Evolutionary conservation across 352 stramenopile species (phyloP).

Genomic region (Pythium sukuiense): DNA sequence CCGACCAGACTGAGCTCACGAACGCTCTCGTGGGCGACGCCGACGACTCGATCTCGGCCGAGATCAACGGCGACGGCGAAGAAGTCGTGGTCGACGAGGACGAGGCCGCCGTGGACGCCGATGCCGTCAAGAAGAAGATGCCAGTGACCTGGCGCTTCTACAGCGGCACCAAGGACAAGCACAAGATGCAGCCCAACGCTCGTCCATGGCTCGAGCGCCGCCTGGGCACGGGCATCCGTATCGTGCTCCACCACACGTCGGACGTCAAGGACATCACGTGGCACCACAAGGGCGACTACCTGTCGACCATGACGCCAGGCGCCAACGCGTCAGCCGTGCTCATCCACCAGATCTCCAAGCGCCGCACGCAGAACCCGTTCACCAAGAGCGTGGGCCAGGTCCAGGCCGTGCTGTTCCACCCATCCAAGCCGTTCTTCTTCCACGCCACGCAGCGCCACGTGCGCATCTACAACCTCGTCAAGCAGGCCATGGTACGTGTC

Average conservation of each 20-base stretch:
- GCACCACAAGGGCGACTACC: conserved; percentile 99
- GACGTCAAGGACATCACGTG: conserved; percentile 94
- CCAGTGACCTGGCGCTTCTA: conserved; percentile 91
- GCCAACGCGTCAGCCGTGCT: conserved; percentile 91
- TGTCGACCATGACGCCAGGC: conserved; percentile 93
- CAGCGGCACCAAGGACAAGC: conserved; percentile 75
- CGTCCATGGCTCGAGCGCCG: conserved; percentile 75
- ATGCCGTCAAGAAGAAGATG: conserved; percentile 87
- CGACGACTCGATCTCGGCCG: conserved; percentile 60
- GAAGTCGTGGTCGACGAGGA: conserved; percentile 72
- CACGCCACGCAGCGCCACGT: conserved; percentile 98
- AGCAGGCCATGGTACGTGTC: conserved; percentile 88
- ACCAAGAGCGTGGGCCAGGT: conserved; percentile 93
- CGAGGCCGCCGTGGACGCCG: conserved; percentile 65
- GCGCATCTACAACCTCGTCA: conserved; percentile 98
- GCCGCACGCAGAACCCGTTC: conserved; percentile 97
- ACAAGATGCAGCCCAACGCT: conserved; percentile 52
- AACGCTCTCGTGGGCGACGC: conserved; percentile 92
- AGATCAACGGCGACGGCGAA: conserved; percentile 42
- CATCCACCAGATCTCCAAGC: conserved; percentile 98
- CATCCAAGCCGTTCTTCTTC: conserved; percentile 99
- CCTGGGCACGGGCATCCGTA: conserved; percentile 74
- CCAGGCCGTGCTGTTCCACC: conserved; percentile 97
- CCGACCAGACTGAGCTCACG: conserved; percentile 93
- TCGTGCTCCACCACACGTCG: conserved; percentile 86